Percentiles rank a stretch among this genome's conserved stretches.
phyloP scores from a whole-genome alignment of 1,284 basidiomycete species.

The Apiotrichum brassicae region DNA sequence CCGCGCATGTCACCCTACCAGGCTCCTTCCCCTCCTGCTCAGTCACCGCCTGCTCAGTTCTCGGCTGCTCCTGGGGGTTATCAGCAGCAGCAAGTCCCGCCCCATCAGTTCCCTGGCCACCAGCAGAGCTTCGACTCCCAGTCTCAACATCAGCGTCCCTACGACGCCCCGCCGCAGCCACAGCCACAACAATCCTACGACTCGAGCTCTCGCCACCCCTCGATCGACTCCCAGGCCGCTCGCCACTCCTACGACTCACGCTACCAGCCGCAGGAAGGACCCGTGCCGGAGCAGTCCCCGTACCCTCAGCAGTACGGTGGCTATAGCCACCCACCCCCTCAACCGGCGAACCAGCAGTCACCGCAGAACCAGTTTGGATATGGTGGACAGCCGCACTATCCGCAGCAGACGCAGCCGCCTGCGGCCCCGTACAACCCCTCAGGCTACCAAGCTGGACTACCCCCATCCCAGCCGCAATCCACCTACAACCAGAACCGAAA shows the following conservation, averaged over 20 bases:
- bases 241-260: not conserved
- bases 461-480: slow-evolving; percentile 17
- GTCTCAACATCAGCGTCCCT: not conserved
- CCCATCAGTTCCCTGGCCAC: slow-evolving; percentile 22
- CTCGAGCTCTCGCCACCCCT: not conserved
- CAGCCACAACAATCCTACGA: slow-evolving; percentile 1
- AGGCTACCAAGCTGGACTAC: slow-evolving; percentile 38
- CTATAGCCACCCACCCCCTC: not conserved
- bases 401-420: slow-evolving; percentile 8
- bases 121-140: not conserved
- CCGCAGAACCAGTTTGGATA: not conserved
- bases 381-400: not conserved
- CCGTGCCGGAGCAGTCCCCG: not conserved
- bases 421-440: not conserved
- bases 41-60: slow-evolving; percentile 4
- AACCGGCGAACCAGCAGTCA: slow-evolving; percentile 3
- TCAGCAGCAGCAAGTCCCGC: slow-evolving; percentile 25
- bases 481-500: slow-evolving; percentile 14
- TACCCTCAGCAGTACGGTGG: too few relatives aligned
- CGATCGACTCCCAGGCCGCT: not conserved
- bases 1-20: not conserved
- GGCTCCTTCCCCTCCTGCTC: slow-evolving; percentile 2
- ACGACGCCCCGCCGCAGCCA: not conserved
- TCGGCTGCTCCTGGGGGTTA: not conserved
- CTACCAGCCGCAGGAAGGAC: not conserved